Conservation (phyloP, 1,284 basidiomycete genomes). For the Leccinum griseonigrum region DNA sequence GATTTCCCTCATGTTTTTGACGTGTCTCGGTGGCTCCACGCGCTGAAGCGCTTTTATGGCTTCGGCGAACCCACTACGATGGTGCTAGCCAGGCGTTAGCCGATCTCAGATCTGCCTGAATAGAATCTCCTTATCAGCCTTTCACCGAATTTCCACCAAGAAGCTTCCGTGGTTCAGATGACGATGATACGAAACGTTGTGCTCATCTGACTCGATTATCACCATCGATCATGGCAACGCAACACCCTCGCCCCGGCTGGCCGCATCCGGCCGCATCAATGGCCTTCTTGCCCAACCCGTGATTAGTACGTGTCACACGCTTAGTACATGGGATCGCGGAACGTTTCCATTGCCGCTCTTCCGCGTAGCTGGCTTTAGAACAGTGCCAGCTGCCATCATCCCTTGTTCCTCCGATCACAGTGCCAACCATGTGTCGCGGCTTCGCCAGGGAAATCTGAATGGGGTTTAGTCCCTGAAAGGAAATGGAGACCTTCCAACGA, state of each 20-base stretch:
- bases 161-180: constrained; percentile 7
- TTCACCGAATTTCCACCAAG: constrained; percentile 24
- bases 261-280: constrained; percentile 15
- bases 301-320: not conserved
- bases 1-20: constrained; percentile 27
- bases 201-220: constrained; percentile 23
- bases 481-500: not conserved
- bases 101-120: constrained; percentile 27
- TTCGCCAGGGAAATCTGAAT: constrained; percentile 17
- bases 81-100: constrained; percentile 19
- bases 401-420: constrained; percentile 20
- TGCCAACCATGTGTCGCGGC: constrained; percentile 16
- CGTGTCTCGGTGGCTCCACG: constrained; percentile 22
- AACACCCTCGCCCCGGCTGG: constrained; percentile 2
- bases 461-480: constrained; percentile 20
- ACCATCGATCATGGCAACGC: constrained; percentile 18
- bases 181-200: constrained; percentile 5
- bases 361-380: constrained; percentile 15
- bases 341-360: constrained; percentile 25
- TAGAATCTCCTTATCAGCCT: constrained; percentile 28
- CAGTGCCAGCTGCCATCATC: not conserved
- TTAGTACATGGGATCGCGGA: constrained; percentile 19
- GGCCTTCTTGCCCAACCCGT: constrained; percentile 1
- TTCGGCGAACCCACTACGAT: constrained; percentile 20
- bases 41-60: constrained; percentile 12